Evolutionary conservation across 2,329 filamentous ascomycete genomes (phyloP), one percentile per base, ranked within the genome.

Genomic region (Penicillium aurantiogriseum): DNA sequence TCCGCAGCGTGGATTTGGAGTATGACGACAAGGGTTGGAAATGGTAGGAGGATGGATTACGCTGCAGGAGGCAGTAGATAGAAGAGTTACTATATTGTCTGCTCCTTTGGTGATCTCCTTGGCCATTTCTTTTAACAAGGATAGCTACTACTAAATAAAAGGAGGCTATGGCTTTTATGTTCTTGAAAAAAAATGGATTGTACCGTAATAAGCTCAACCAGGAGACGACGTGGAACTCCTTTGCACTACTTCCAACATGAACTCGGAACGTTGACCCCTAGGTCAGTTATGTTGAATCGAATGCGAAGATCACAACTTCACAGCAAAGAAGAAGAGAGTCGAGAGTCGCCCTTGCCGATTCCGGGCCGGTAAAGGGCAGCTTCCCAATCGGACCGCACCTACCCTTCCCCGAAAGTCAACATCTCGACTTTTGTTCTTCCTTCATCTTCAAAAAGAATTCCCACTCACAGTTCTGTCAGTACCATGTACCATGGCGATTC

Each of bases 351-450:
- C 57, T 25, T 61, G 35, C 66, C 64, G 65, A 53, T 64, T 54
- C 55, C 64, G 67, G 63, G 31, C 67, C 64, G 65, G 58, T 59
- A 23, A 46, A 56, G 64, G 64, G 49, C 21, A 54, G 29, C 36
- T 54, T 47, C 57, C 33, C 21, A 56, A 56, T 47, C 23, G 35
- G 42, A 27, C 49, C 4, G n/a, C 27, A 13, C 13, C 21, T 33
- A 2, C 19, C 7, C 5, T 17, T 36, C 31, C 31, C 21, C 19
- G 2, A 33, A 29, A 9, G n/a, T 35, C 48, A 47, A 35, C 25
- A 21, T 33, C 21, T 7, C 15, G 21, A 43, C 35, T 44, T 47
- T 13, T 49, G 13, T 49, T 23, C 19, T 52, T 33, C 44, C 2
- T 42, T 23, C 23, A 33, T 23, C 17, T 19, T 47, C 17, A 11